These are phyloP conservation scores for Punica granatum DNA, from an alignment of 345 rosid species.

Conservation along the genomic window DNA sequence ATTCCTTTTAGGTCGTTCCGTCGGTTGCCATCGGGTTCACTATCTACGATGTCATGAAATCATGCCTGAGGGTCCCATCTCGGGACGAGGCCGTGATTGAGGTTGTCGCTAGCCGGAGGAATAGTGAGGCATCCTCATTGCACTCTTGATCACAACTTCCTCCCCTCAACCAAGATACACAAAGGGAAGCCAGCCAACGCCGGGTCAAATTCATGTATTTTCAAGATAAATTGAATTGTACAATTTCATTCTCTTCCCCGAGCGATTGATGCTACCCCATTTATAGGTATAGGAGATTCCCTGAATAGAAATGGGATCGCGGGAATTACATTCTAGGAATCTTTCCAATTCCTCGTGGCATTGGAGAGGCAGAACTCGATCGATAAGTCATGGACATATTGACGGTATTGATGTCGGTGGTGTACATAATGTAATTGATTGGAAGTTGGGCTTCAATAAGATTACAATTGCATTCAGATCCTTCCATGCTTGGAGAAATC, in stretches of 20 bases:
- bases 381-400: neutral
- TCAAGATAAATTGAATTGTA: neutral
- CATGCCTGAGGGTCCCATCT: slow-evolving; percentile 69
- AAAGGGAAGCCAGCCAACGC: neutral
- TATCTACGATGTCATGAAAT: slow-evolving; percentile 80
- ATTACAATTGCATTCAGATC: neutral
- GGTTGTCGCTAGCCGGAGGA: slow-evolving; percentile 41
- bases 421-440: neutral
- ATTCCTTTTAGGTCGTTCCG: slow-evolving; percentile 61
- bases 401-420: neutral
- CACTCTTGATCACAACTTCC: slow-evolving; percentile 21
- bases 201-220: neutral
- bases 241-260: neutral
- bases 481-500: neutral
- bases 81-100: slow-evolving; percentile 53
- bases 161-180: neutral
- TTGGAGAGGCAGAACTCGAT: neutral
- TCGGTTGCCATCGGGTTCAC: slow-evolving; percentile 96
- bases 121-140: slow-evolving; percentile 36
- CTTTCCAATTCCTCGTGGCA: neutral
- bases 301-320: neutral
- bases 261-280: no score
- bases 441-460: neutral
- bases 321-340: neutral
- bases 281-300: neutral